A percentile compares a stretch with the other conserved stretches of the same genome.
phyloP scores from a whole-genome alignment of 768 basidiomycete genomes.

The Austroboletus eburneus region DNA sequence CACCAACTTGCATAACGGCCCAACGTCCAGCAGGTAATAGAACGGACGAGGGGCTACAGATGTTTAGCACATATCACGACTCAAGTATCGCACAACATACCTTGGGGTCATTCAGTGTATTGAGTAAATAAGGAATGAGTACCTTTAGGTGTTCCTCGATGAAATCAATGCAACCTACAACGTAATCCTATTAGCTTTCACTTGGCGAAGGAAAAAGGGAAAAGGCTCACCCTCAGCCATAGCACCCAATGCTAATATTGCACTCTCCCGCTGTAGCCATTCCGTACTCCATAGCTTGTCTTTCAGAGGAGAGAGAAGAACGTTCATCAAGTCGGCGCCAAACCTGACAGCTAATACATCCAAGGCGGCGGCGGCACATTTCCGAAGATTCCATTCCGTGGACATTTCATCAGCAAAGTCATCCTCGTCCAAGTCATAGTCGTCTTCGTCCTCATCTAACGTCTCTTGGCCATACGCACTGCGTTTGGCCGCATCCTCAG shows the following conservation, averaged over 20 bases:
- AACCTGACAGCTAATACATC: constrained; percentile 96
- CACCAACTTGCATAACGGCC: constrained; percentile 98
- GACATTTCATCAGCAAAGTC: constrained; percentile 91
- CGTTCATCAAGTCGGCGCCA: constrained; percentile 81
- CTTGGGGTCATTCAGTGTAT: constrained; percentile 87
- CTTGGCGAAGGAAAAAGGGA: background rate
- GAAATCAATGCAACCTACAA: constrained; percentile 90
- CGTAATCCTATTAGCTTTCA: constrained; percentile 9
- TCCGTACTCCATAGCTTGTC: constrained; percentile 89
- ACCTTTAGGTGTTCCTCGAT: constrained; percentile 94
- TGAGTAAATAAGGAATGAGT: constrained; percentile 89
- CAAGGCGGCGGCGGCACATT: constrained; percentile 95
- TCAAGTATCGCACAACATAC: constrained; percentile 36
- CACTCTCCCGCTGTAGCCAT: constrained; percentile 94
- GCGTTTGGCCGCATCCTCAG: constrained; percentile 35
- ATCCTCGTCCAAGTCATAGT: constrained; percentile 83
- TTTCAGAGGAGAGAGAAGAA: constrained; percentile 85
- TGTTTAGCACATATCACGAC: background rate
- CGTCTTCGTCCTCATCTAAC: constrained; percentile 81
- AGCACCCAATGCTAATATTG: constrained; percentile 92
- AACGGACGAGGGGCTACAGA: constrained; percentile 86
- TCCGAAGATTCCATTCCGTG: constrained; percentile 97
- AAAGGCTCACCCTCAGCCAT: constrained; percentile 87
- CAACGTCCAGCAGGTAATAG: constrained; percentile 99
- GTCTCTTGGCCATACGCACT: constrained; percentile 81